These are phyloP conservation scores for Dentipellis sp. DNA, from an alignment of 768 basidiomycete species.

Conservation along the genomic window DNA sequence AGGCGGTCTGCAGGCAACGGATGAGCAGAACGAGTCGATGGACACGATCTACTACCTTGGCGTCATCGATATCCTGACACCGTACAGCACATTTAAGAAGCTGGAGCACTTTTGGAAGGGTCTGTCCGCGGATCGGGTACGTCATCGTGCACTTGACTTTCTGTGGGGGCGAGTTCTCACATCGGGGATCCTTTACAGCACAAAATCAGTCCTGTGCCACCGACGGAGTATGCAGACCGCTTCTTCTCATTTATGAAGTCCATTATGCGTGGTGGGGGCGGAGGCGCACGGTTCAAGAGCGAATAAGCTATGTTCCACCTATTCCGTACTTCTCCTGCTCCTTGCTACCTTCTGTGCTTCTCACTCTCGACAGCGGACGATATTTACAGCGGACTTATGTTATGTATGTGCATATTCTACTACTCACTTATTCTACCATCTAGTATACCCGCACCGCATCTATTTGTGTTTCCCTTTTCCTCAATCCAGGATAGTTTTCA, in stretches of 20 bases:
- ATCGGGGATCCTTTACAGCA: conserved; percentile 40
- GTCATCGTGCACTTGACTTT: conserved; percentile 25
- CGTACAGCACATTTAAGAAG: conserved; percentile 70
- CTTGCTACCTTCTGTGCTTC: background rate
- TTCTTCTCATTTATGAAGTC: conserved; percentile 86
- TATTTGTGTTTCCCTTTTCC: background rate
- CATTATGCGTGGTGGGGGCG: conserved; percentile 75
- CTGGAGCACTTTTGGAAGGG: conserved; percentile 92
- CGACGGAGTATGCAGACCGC: conserved; percentile 77
- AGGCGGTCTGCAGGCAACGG: conserved; percentile 83
- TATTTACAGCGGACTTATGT: too few species aligned
- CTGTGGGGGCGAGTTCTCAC: background rate
- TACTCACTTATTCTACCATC: too few species aligned
- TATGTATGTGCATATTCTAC: too few species aligned
- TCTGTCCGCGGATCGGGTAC: conserved; percentile 73
- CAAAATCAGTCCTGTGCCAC: conserved; percentile 90
- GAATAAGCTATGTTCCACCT: conserved; percentile 19
- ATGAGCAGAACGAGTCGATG: conserved; percentile 67
- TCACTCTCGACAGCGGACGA: too few species aligned
- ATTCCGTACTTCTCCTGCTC: background rate
- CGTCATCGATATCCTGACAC: conserved; percentile 94
- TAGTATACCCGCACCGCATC: background rate
- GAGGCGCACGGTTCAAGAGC: conserved; percentile 41
- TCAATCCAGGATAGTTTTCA: background rate
- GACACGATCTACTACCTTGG: conserved; percentile 90